Evolutionary conservation across 2,329 filamentous ascomycete genomes (phyloP).

Genomic region (Verruconis gallopava): DNA sequence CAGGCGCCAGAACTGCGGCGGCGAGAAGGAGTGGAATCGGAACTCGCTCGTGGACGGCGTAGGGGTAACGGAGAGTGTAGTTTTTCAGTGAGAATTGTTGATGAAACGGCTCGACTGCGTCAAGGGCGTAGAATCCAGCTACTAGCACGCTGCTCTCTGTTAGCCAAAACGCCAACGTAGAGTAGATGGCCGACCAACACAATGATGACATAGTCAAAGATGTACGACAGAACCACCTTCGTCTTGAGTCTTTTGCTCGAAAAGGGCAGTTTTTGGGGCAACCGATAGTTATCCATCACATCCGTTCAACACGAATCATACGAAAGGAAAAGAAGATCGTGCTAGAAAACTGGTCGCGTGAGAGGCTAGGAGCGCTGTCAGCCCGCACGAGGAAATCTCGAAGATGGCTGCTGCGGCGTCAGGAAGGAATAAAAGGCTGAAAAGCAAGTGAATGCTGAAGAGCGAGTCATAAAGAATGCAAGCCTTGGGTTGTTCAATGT

Average conservation of each 20-base stretch:
- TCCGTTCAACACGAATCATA: too few species aligned
- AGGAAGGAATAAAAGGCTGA: too few species aligned
- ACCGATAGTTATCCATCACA: conserved; percentile 12
- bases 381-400: too few species aligned
- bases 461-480: too few species aligned
- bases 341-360: too few species aligned
- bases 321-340: too few species aligned
- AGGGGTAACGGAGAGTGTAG: conserved; percentile 45
- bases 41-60: conserved; percentile 41
- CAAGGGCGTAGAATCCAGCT: conserved; percentile 6
- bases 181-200: conserved; percentile 9
- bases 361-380: too few species aligned
- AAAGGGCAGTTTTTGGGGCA: conserved; percentile 35
- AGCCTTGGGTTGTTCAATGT: too few species aligned
- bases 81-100: conserved; percentile 22
- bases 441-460: too few species aligned
- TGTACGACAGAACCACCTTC: conserved; percentile 42
- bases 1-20: conserved; percentile 37
- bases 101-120: conserved; percentile 10
- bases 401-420: too few species aligned
- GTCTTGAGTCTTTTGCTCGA: conserved; percentile 39
- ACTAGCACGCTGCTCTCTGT: conserved; percentile 6
- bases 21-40: conserved; percentile 36
- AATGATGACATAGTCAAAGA: conserved; percentile 46
- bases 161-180: conserved; percentile 35